phyloP scores from a whole-genome alignment of 352 stramenopile genomes.

The Pythium phragmiticola region DNA sequence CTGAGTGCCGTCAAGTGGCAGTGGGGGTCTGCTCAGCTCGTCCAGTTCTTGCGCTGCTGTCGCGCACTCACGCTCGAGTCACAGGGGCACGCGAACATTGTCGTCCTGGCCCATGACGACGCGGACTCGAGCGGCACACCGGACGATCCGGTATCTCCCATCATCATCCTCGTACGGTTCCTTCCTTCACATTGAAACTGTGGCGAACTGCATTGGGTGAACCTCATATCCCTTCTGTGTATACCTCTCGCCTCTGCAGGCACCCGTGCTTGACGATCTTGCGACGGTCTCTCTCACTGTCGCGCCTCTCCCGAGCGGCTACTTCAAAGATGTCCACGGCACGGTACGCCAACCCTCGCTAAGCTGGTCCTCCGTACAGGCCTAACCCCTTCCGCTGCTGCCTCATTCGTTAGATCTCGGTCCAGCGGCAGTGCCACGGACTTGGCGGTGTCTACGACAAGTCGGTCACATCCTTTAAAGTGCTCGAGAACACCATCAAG shows the following conservation, averaged over 20 bases:
- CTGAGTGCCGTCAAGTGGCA: slow-evolving; percentile 58
- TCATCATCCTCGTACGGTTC: slow-evolving; percentile 13
- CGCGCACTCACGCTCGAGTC: slow-evolving; percentile 52
- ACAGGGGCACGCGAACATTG: slow-evolving; percentile 50
- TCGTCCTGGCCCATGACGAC: slow-evolving; percentile 59
- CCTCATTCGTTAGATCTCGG: slow-evolving; percentile 32
- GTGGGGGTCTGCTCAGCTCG: slow-evolving; percentile 39
- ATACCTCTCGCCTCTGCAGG: slow-evolving; percentile 27
- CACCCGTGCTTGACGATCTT: slow-evolving; percentile 48
- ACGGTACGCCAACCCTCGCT: slow-evolving; percentile 37
- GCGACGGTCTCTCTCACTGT: slow-evolving; percentile 51
- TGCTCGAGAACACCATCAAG: slow-evolving; percentile 70
- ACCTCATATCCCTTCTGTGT: background rate
- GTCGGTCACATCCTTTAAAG: slow-evolving; percentile 53
- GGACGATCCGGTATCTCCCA: background rate
- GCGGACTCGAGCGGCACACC: slow-evolving; percentile 30
- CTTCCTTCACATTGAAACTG: background rate
- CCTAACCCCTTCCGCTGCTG: background rate
- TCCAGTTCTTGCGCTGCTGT: slow-evolving; percentile 64
- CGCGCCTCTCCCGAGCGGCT: slow-evolving; percentile 58
- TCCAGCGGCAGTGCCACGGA: slow-evolving; percentile 38
- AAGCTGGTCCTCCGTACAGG: background rate
- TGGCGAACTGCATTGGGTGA: background rate
- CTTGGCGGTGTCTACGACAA: slow-evolving; percentile 29
- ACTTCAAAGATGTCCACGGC: slow-evolving; percentile 76